Evolutionary conservation across 768 basidiomycete genomes (phyloP), one percentile per base, ranked within the genome.

Genomic region (Hortiboletus flavorubellus): DNA sequence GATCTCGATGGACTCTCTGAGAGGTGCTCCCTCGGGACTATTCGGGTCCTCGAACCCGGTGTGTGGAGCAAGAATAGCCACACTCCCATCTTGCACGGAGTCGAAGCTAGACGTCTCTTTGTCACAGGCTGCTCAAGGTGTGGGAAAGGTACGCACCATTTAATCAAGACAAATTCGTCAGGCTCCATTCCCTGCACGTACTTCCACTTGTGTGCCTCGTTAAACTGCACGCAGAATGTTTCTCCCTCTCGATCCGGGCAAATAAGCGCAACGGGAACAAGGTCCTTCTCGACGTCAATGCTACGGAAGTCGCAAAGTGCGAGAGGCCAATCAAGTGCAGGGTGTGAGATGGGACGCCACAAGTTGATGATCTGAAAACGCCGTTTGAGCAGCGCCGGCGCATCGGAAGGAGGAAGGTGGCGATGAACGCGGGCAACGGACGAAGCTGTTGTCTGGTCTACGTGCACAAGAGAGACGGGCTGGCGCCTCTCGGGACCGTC

Each of bases 291-390:
- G 1, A 54, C 46, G 56, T 80, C 70, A 8, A 80, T 66, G 52
- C 70, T 75, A 12, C 74, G 70, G 61, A 68, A 80, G 66, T 82
- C 81, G 60, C 78, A 78, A 0, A 79, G 68, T 11, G 75, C 74
- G 37, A 82, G 73, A 5, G 79, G 80, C 69, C 73, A 78, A 55
- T 81, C 81, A 16, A 65, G 61, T 3, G 78, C 79, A 2, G 72
- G 59, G 55, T 77, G 67, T 16, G 69, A 61, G 61, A 82, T 79
- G 1, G 80, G 80, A 21, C 80, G 74, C 81, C 81, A 82, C 53
- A 82, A 65, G 64, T 81, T 81, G 56, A 82, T 73, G 57, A 82
- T 77, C 59, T 80, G 79, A 66, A 78, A 81, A 55, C 80, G 78
- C 23, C 70, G 65, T 56, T 73, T 64, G 35, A 80, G 71, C 46